phyloP scores from a whole-genome alignment of 2,329 filamentous ascomycete genomes.

The Parastagonospora nodorum region DNA sequence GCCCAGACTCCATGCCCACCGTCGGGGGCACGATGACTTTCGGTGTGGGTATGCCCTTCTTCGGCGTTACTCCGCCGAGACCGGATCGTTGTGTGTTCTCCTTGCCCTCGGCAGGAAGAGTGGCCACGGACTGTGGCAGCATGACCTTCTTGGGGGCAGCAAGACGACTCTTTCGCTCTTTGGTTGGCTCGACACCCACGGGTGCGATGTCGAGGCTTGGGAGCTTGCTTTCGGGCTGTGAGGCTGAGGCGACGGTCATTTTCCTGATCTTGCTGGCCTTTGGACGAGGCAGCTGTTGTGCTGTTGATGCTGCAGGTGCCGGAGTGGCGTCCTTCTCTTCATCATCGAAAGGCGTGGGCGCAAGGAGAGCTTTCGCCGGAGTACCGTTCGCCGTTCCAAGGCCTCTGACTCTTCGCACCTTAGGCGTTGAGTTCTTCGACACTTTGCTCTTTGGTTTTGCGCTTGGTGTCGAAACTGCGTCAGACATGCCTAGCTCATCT shows the following conservation, averaged over 20 bases:
- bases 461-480: conserved; percentile 13
- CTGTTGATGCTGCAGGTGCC: conserved; percentile 5
- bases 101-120: conserved; percentile 23
- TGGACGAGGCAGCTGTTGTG: conserved; percentile 22
- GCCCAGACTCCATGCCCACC: conserved; percentile 29
- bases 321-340: conserved; percentile 26
- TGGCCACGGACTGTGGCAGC: conserved; percentile 26
- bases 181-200: conserved; percentile 23
- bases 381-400: conserved; percentile 46
- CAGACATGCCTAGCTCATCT: conserved; percentile 36
- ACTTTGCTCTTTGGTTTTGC: conserved; percentile 32
- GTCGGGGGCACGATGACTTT: conserved; percentile 22
- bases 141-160: conserved; percentile 43
- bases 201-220: conserved; percentile 26
- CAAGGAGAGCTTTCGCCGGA: conserved; percentile 44
- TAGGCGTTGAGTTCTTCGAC: conserved; percentile 36
- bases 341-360: conserved; percentile 28
- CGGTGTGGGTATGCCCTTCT: conserved; percentile 36
- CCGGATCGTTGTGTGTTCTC: conserved; percentile 26
- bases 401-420: conserved; percentile 36
- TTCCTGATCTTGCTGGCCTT: conserved; percentile 30
- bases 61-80: conserved; percentile 29
- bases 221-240: conserved; percentile 17
- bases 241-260: conserved; percentile 20
- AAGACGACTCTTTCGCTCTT: conserved; percentile 40